Evolutionary conservation across 345 rosid genomes (phyloP), one percentile per base, ranked within the genome.

Genomic region (Arabis hirsuta): DNA sequence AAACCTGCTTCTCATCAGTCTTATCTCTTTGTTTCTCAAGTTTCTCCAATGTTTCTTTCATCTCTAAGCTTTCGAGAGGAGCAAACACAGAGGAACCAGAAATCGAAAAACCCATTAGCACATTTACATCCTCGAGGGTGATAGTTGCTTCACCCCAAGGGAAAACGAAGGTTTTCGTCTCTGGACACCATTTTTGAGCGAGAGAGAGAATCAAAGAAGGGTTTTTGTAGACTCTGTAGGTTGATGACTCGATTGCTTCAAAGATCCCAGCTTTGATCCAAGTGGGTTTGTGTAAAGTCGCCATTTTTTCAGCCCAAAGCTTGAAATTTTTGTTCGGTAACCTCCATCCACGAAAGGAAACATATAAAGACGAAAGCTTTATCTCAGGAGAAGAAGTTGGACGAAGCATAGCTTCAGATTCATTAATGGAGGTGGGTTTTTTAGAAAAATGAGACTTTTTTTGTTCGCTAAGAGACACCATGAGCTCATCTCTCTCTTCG

Each of bases 131-230:
- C 52, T 88, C 87, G 6, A 86, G 77, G 1, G 90, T 83, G 24
- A 88, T 16, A 0, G 87, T 80, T 1, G 85, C 89, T 72, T 84
- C 90, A n/a, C 87, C 90, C 85, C 86, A 88, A 1, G 87, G 80
- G 27, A 86, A 84, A 24, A 84, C 61, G 53, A 86, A 84, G 2
- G 84, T 36, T 43, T 81, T 84, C 5, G 86, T 80, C 3, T 75
- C 62, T 2, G 84, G 80, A 39, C 77, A 68, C 85, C 93, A 86
- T 46, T 52, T 80, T 38, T 80, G 73, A 11, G 84, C 85, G n/a
- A 86, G 38, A 27, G 60, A 80, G 27, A 82, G 44, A 54, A 87
- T 24, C 65, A 84, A 34, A 6, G 73, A 34, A 20, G 4, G 4
- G 24, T 75, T 48, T 70, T 57, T 81, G 0, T 2, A 12, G 64